A percentile compares a stretch with the other conserved stretches of the same genome.
phyloP scores from a whole-genome alignment of 176 grass and related monocot genomes.

The Neostapfia colusana region DNA sequence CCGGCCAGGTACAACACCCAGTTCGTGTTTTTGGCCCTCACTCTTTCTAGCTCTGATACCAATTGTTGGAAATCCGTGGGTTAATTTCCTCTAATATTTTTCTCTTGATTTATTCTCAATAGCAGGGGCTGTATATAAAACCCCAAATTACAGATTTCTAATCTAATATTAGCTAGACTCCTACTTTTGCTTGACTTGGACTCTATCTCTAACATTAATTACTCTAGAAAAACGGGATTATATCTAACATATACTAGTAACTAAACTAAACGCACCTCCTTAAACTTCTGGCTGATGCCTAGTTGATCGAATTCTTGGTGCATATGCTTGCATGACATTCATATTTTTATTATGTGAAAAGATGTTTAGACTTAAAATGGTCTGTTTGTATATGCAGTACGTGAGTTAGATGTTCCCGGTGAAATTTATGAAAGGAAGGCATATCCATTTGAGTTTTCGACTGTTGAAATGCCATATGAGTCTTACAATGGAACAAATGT shows the following conservation, averaged over 20 bases:
- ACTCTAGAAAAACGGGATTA: no score
- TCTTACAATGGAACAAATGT: conserved; percentile 94
- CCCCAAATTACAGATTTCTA: no score
- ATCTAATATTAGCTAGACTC: no score
- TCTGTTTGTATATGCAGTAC: conserved; percentile 50
- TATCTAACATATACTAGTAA: not conserved
- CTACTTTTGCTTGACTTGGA: no score
- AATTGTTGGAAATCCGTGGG: no score
- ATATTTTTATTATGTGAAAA: conserved; percentile 5
- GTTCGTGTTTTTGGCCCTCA: no score
- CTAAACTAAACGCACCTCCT: not conserved
- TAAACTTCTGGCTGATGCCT: not conserved
- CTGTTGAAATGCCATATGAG: conserved; percentile 93
- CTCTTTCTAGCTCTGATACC: no score
- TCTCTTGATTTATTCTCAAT: no score
- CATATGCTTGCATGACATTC: not conserved
- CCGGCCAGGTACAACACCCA: no score
- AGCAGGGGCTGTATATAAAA: no score
- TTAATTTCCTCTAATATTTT: no score
- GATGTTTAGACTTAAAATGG: conserved; percentile 14
- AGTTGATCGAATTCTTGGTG: not conserved
- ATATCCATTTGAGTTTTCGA: conserved; percentile 83
- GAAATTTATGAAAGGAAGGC: conserved; percentile 88
- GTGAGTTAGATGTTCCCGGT: conserved; percentile 85
- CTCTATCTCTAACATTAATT: no score